phyloP scores from a whole-genome alignment of 2,329 filamentous ascomycete genomes.

The Chaetomium strumarium region DNA sequence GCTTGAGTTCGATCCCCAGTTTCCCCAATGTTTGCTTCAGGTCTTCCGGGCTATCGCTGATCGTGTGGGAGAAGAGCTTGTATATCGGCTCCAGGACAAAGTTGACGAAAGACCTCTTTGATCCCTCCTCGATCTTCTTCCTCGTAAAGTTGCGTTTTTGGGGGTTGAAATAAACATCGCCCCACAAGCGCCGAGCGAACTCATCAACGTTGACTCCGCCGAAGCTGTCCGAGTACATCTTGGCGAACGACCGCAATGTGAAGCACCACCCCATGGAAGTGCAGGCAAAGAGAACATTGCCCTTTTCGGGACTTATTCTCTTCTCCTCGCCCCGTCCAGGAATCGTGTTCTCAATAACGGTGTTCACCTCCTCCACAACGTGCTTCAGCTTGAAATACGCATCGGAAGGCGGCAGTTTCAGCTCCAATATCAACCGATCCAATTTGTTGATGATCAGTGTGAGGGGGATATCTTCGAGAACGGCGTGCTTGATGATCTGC shows the following conservation, averaged over 20 bases:
- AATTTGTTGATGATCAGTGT: conserved; percentile 95
- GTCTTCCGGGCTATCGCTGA: conserved; percentile 83
- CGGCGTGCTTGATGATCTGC: conserved; percentile 92
- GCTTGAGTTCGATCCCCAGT: conserved; percentile 81
- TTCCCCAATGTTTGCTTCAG: conserved; percentile 71
- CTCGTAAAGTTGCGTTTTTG: conserved; percentile 84
- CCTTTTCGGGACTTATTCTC: conserved; percentile 89
- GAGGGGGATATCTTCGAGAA: conserved; percentile 81
- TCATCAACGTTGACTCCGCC: conserved; percentile 74
- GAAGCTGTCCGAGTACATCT: conserved; percentile 91
- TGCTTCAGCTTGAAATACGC: conserved; percentile 99
- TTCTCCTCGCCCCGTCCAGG: conserved; percentile 73
- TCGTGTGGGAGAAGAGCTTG: conserved; percentile 92
- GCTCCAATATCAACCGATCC: conserved; percentile 87
- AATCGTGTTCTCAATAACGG: conserved; percentile 79
- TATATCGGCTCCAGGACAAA: conserved; percentile 96
- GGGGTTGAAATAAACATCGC: conserved; percentile 94
- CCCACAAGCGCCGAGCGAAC: conserved; percentile 84
- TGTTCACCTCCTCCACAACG: conserved; percentile 98
- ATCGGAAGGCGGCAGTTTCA: conserved; percentile 89
- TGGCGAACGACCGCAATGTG: conserved; percentile 86
- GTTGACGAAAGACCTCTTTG: conserved; percentile 84
- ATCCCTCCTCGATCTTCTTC: conserved; percentile 72
- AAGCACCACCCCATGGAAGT: conserved; percentile 96
- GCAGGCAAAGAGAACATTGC: conserved; percentile 96